A percentile compares a stretch with the other conserved stretches of the same genome.
phyloP scores from a whole-genome alignment of 352 stramenopile genomes.

The Phytophthora melonis region DNA sequence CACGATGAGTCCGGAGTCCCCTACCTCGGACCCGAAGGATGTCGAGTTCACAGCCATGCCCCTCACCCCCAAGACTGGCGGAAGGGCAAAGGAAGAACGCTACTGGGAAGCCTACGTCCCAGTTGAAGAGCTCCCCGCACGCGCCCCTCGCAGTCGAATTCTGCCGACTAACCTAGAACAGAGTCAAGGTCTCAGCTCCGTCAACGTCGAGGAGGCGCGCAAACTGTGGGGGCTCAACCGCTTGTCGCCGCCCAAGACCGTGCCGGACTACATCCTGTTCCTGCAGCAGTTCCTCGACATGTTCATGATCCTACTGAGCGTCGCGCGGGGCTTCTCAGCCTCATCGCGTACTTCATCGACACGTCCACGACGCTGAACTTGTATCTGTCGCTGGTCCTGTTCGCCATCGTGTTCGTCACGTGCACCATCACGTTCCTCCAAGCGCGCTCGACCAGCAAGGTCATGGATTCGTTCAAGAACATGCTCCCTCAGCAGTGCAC shows the following conservation, averaged over 20 bases:
- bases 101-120: constrained; percentile 55
- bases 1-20: constrained; percentile 3
- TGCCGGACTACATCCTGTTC: constrained; percentile 52
- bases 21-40: constrained; percentile 9
- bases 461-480: constrained; percentile 65
- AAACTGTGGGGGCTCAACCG: constrained; percentile 47
- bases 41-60: constrained; percentile 29
- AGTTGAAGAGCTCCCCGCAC: constrained; percentile 35
- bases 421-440: constrained; percentile 57
- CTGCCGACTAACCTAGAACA: constrained; percentile 37
- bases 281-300: constrained; percentile 57
- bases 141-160: constrained; percentile 38
- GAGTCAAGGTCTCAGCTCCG: constrained; percentile 35
- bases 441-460: constrained; percentile 46
- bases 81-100: constrained; percentile 22
- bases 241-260: constrained; percentile 41
- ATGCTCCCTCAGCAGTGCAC: constrained; percentile 55
- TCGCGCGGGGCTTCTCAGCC: constrained; percentile 44
- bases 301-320: constrained; percentile 53
- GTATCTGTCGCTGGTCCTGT: constrained; percentile 53
- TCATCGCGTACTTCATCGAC: constrained; percentile 54
- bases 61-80: constrained; percentile 11
- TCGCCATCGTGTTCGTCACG: constrained; percentile 49
- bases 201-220: constrained; percentile 26
- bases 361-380: constrained; percentile 48